These are phyloP conservation scores for Funneliformis mosseae DNA, from an alignment of 192 early-diverging fungal species.

Conservation along the genomic window DNA sequence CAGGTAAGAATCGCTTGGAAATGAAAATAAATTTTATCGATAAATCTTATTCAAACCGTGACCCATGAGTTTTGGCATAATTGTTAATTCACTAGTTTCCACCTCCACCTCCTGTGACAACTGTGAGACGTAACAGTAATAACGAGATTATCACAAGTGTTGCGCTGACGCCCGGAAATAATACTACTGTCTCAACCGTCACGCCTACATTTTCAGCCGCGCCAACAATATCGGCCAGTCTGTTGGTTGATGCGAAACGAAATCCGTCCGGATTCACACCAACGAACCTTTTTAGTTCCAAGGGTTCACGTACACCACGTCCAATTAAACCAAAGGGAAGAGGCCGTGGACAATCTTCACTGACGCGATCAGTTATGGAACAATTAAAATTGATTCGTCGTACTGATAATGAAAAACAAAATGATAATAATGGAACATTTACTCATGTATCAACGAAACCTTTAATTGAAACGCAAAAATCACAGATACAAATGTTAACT, in stretches of 20 bases:
- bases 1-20: constrained; percentile 35
- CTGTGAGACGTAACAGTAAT: neutral
- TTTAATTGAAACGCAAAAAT: neutral
- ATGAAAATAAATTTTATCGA: neutral
- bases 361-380: constrained; percentile 58
- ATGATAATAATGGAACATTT: constrained; percentile 1
- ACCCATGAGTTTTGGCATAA: no score
- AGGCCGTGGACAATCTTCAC: constrained; percentile 53
- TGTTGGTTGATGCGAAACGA: constrained; percentile 7
- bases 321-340: constrained; percentile 42
- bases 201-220: constrained; percentile 4
- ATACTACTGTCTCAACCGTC: neutral
- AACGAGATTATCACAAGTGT: constrained; percentile 2
- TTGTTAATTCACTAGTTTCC: neutral
- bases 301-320: constrained; percentile 31
- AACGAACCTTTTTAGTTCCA: neutral
- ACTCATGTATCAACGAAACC: neutral
- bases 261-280: constrained; percentile 24
- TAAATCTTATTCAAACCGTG: neutral
- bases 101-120: neutral
- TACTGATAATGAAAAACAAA: neutral
- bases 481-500: neutral
- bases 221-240: neutral
- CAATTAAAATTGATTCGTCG: constrained; percentile 45
- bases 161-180: neutral